Evolutionary conservation across 495 filamentous ascomycete species (phyloP), one percentile per base, ranked within the genome.

Genomic region (Aspergillus taichungensis): DNA sequence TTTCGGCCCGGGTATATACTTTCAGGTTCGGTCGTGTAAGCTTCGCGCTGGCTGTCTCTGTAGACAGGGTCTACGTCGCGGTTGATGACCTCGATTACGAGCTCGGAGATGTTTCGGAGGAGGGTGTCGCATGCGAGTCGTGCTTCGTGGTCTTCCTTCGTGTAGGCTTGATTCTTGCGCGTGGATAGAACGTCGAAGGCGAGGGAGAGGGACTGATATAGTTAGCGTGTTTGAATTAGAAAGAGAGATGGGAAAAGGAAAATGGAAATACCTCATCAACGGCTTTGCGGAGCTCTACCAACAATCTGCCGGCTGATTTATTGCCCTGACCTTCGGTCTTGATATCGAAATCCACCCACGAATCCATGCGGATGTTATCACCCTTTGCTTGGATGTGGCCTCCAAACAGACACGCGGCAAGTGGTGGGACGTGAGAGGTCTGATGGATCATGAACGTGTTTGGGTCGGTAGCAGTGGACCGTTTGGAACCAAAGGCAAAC

Each of bases 351-450:
- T 66, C 63, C 30, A 79, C 46, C 75, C 76, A 79, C 29, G 53
- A 57, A 42, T 77, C 73, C 42, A 78, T 64, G 37, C 63, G 55
- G 8, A 79, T 10, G 11, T 50, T 59, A 12, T 62, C 56, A 32
- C 43, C 44, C 11, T 49, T 44, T 12, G 43, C 43, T 18, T 42
- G 37, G n/a, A 76, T 49, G 28, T 49, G 56, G n/a, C 76, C 73
- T 28, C 77, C 76, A 39, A 80, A 78, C 14, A 80, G 57, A 32
- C 57, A 52, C 1, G 74, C 66, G 28, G 60, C 61, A 3, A 79
- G 55, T 1, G 73, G 67, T 13, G 64, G 70, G 28, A 62, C 53
- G 34, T 66, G 52, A 4, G 74, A 71, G 6, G 64, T 67, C 10
- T 76, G 65, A 13, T 34, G 8, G 6, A 47, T 11, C 8, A 47